Percentiles rank a stretch among this genome's conserved stretches.
phyloP scores from a whole-genome alignment of 371 early-diverging fungal species.

The Cladochytrium tenue region DNA sequence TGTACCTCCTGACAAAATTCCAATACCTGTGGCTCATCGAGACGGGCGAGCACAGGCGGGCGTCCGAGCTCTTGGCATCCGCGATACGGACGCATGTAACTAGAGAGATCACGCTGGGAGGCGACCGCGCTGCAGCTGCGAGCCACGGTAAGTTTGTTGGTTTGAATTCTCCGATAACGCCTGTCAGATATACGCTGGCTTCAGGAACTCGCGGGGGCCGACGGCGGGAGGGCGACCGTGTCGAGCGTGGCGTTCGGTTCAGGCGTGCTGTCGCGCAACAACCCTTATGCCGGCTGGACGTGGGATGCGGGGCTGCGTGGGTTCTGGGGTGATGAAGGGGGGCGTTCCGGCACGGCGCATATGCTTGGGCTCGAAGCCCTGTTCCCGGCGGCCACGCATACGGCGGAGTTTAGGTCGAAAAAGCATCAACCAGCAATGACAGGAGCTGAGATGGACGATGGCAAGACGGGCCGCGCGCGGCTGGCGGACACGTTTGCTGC shows the following conservation, averaged over 20 bases:
- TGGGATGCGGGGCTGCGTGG: neutral
- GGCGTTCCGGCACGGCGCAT: too few species aligned
- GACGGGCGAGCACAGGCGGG: slow-evolving; percentile 1
- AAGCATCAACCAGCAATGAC: neutral
- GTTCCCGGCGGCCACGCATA: neutral
- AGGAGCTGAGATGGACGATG: too few species aligned
- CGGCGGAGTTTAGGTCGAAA: neutral
- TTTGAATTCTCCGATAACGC: neutral
- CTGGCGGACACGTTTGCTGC: neutral
- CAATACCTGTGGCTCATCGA: slow-evolving; percentile 13
- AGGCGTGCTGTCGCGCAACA: neutral
- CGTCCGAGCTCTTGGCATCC: slow-evolving; percentile 16
- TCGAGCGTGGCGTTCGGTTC: neutral
- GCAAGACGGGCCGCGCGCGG: too few species aligned
- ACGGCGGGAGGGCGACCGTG: neutral
- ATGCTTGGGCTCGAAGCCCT: too few species aligned
- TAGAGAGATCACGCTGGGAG: slow-evolving; percentile 24
- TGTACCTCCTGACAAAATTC: slow-evolving; percentile 35
- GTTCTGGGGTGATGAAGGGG: neutral
- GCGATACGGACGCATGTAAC: slow-evolving; percentile 28
- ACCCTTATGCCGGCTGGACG: neutral
- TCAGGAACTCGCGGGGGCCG: too few species aligned
- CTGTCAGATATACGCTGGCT: neutral
- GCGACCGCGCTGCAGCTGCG: slow-evolving; percentile 30
- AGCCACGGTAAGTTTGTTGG: slow-evolving; percentile 16